Evolutionary conservation across 495 filamentous ascomycete genomes (phyloP).

Genomic region (Cairneyella variabilis): DNA sequence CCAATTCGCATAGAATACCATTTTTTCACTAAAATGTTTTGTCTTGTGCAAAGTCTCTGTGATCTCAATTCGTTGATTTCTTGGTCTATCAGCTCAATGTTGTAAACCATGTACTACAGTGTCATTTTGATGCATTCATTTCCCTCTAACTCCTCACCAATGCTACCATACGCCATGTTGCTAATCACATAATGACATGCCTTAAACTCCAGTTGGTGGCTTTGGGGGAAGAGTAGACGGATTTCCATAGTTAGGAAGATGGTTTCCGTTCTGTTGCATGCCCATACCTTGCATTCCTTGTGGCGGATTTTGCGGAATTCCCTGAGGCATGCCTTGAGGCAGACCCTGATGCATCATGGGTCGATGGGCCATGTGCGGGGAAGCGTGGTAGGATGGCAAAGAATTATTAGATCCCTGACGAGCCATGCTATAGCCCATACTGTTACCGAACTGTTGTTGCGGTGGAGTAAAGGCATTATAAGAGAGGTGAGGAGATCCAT

Average conservation of each 20-base stretch:
- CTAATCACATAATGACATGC: slow-evolving; percentile 12
- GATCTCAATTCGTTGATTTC: slow-evolving; percentile 19
- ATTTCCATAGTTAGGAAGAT: slow-evolving; percentile 53
- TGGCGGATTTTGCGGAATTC: slow-evolving; percentile 13
- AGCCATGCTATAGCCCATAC: slow-evolving; percentile 46
- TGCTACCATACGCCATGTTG: slow-evolving; percentile 29
- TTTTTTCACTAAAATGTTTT: slow-evolving; percentile 7
- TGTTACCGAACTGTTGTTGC: slow-evolving; percentile 33
- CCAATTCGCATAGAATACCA: slow-evolving; percentile 23
- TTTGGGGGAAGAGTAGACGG: slow-evolving; percentile 53
- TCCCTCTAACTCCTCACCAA: slow-evolving; percentile 29
- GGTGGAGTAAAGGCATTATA: slow-evolving; percentile 30
- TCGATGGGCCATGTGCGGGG: slow-evolving; percentile 26
- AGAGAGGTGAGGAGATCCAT: slow-evolving; percentile 25
- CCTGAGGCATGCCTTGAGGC: slow-evolving; percentile 19
- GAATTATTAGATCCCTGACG: slow-evolving; percentile 51
- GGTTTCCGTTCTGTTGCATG: slow-evolving; percentile 26
- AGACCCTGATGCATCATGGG: slow-evolving; percentile 28
- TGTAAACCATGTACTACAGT: slow-evolving; percentile 26
- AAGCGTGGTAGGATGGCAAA: slow-evolving; percentile 36
- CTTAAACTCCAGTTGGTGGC: slow-evolving; percentile 36
- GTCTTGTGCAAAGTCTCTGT: background rate
- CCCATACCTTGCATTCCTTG: slow-evolving; percentile 11
- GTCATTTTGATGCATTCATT: slow-evolving; percentile 23
- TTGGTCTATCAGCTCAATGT: slow-evolving; percentile 29